phyloP scores from a whole-genome alignment of 2,329 filamentous ascomycete species.

The Nemania bipapillata region DNA sequence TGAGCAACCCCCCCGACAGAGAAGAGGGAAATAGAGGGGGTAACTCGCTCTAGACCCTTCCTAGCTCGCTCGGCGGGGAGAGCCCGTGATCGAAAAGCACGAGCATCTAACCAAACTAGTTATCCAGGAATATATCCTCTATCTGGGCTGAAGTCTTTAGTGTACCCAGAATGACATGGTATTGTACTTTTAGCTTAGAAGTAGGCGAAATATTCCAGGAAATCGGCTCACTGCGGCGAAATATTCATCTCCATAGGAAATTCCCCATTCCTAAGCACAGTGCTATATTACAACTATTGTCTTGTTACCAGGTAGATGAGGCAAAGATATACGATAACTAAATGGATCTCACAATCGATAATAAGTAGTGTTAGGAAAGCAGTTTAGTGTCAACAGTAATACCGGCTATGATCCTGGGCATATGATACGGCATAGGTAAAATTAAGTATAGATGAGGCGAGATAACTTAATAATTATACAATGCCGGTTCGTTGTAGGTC shows the following conservation, averaged over 20 bases:
- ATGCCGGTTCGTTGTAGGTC: neutral
- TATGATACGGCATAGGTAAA: neutral
- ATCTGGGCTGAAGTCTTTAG: neutral
- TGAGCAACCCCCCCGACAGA: slow-evolving; percentile 11
- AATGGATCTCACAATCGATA: neutral
- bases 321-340: neutral
- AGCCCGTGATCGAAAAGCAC: slow-evolving; percentile 5
- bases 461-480: neutral
- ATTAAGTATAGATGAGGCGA: neutral
- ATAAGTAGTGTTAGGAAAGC: neutral
- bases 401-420: neutral
- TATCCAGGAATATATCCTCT: neutral
- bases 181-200: neutral
- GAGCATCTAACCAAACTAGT: neutral
- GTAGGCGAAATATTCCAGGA: neutral
- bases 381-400: neutral
- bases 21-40: slow-evolving; percentile 9
- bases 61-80: slow-evolving; percentile 6
- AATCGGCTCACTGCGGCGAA: neutral
- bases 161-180: neutral
- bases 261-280: neutral
- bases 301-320: neutral
- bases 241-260: neutral
- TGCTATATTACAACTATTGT: neutral
- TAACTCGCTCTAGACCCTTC: slow-evolving; percentile 5